Evolutionary conservation across 2,329 filamentous ascomycete genomes (phyloP).

Genomic region (Trichophyton mentagrophytes): DNA sequence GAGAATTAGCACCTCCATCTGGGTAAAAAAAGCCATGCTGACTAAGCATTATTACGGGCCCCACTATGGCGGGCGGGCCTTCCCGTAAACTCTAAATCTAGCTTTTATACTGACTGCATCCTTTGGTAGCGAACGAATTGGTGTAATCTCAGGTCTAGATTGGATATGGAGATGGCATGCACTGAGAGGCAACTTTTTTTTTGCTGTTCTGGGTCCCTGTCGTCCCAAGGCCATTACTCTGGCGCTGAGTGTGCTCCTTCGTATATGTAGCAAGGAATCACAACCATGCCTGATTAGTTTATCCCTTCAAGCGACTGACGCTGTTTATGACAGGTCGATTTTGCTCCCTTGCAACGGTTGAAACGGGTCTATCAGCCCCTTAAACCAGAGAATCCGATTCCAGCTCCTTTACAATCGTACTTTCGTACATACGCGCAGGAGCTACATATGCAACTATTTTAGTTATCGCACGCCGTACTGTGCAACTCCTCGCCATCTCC

Average conservation of each 20-base stretch:
- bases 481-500: neutral
- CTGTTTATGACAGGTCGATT: neutral
- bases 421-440: neutral
- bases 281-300: neutral
- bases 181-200: too few species aligned
- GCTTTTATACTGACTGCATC: neutral
- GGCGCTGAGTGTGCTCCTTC: neutral
- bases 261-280: neutral
- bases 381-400: neutral
- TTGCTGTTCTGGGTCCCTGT: too few species aligned
- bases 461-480: neutral
- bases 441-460: neutral
- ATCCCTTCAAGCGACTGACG: neutral
- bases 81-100: neutral
- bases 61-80: slow-evolving; percentile 1
- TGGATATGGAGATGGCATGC: neutral
- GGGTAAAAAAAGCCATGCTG: neutral
- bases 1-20: neutral
- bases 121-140: neutral
- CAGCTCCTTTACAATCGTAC: neutral
- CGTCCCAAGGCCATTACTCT: neutral
- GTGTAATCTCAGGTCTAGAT: neutral
- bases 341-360: neutral
- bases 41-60: neutral
- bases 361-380: neutral